A percentile compares a stretch with the other conserved stretches of the same genome.
Conservation (phyloP, 768 basidiomycete genomes). For the Lactarius tabidus region DNA sequence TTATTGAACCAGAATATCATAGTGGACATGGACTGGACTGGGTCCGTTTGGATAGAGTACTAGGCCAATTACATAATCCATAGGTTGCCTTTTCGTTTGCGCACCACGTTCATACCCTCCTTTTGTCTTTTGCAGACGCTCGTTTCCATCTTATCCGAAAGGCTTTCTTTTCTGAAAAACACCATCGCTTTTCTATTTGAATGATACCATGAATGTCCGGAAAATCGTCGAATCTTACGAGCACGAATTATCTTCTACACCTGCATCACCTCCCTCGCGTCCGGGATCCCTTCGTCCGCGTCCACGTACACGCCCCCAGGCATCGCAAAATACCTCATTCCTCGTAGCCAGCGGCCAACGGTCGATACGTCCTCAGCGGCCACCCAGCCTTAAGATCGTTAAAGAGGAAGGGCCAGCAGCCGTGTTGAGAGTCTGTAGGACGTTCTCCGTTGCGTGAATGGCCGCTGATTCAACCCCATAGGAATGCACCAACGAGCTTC, state of each 20-base stretch:
- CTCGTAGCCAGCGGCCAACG: not conserved
- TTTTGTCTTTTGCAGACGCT: not conserved
- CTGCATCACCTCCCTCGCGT: not conserved
- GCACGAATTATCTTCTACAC: not conserved
- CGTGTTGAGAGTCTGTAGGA: slow-evolving; percentile 12
- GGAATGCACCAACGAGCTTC: slow-evolving; percentile 16
- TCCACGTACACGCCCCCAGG: not conserved
- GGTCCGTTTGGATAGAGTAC: too few species aligned
- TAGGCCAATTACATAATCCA: not conserved
- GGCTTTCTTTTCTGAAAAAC: not conserved
- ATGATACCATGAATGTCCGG: slow-evolving; percentile 21
- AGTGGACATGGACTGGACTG: too few species aligned
- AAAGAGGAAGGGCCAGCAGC: slow-evolving; percentile 10
- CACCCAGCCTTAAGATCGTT: slow-evolving; percentile 9
- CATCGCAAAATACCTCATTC: not conserved
- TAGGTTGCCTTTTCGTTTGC: not conserved
- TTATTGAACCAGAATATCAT: too few species aligned
- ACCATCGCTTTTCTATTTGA: not conserved
- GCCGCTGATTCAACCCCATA: not conserved
- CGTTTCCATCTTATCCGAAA: not conserved
- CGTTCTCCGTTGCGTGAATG: not conserved
- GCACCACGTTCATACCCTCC: not conserved
- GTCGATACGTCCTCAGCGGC: slow-evolving; percentile 2
- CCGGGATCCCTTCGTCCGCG: not conserved
- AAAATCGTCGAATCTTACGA: slow-evolving; percentile 19